Base-by-base conservation (phyloP, 495 filamentous ascomycete species). In the Hypoxylon fuscum region DNA sequence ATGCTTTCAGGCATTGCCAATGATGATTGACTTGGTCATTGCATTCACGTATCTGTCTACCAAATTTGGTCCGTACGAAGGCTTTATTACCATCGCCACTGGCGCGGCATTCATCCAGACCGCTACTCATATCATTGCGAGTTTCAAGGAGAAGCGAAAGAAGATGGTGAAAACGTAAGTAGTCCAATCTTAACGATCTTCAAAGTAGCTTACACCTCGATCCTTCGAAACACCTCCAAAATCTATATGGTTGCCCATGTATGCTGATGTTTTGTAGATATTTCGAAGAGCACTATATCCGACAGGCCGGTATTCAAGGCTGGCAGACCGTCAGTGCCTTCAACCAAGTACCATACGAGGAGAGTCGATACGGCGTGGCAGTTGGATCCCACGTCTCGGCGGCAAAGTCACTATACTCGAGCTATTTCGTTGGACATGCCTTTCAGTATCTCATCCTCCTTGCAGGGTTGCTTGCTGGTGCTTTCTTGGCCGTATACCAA, bases 301-400 rank as follows among this genome's bases (percentile, higher is more conserved):
- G 87, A 53, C 81, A 85, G 61, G 85, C 89, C 46, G 82, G 84
- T 1, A 83, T 91, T 46, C 79, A 81, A 52, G 86, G 83, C 31
- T 93, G 90, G 89, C 75, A 81, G 20, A 89, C 89, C 11, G 89
- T 90, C 20, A 81, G 79, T 50, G 85, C 87, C 65, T 91, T 93
- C 77, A 93, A 93, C 68, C 85, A 87, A 56, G 79, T 87, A 21
- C 71, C 74, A 1, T 86, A 90, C 59, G 89, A 93, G 66, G 78
- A 85, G 59, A 74, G 77, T 15, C 81, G 86, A 49, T 89, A 90
- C 65, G 76, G 77, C n/a, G 62, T 71, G 7, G 79, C 79, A 8
- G 77, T 82, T 31, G 74, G 76, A 34, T 71, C 79, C 9, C 72
- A 76, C 40, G 72, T 80, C 8, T 59, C 61, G 10, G 76, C 74